These are phyloP conservation scores for Domatiomyces catenatus DNA, from an alignment of 2,329 filamentous ascomycete species.

Conservation along the genomic window DNA sequence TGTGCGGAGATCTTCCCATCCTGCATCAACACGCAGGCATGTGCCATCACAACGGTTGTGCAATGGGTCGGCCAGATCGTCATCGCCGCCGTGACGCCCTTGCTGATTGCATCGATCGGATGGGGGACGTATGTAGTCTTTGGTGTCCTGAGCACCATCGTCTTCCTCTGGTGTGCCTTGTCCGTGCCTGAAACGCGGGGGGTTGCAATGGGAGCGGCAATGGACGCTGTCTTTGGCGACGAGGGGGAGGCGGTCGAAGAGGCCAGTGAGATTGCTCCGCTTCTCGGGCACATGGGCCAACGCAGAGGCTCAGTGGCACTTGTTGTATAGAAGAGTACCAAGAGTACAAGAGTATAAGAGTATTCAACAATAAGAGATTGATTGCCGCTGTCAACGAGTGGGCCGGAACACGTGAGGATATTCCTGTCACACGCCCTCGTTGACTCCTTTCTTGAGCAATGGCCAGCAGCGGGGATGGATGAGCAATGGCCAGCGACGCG, in stretches of 20 bases:
- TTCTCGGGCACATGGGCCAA: background rate
- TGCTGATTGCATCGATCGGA: constrained; percentile 8
- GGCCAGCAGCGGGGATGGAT: background rate
- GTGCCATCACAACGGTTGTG: constrained; percentile 9
- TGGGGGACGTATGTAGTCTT: constrained; percentile 8
- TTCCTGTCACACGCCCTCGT: no score
- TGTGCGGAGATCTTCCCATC: constrained; percentile 11
- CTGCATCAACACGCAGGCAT: constrained; percentile 5
- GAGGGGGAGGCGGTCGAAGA: constrained; percentile 1
- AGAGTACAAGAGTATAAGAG: background rate
- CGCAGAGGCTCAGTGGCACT: background rate
- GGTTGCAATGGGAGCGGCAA: constrained; percentile 5
- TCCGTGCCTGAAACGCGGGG: constrained; percentile 9
- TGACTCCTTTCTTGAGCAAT: background rate
- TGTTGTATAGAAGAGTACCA: background rate
- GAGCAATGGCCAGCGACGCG: background rate
- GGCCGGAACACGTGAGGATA: no score
- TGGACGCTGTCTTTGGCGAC: constrained; percentile 4
- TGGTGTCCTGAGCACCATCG: constrained; percentile 2
- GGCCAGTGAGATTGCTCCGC: background rate
- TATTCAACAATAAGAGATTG: no score
- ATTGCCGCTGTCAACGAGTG: no score
- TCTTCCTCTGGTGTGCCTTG: constrained; percentile 4
- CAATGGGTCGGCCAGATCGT: constrained; percentile 11
- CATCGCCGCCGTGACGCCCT: constrained; percentile 8